A percentile compares a stretch with the other conserved stretches of the same genome.
These are phyloP conservation scores for Metarhizium robertsii DNA, from an alignment of 2,329 filamentous ascomycete species.

Conservation along the genomic window DNA sequence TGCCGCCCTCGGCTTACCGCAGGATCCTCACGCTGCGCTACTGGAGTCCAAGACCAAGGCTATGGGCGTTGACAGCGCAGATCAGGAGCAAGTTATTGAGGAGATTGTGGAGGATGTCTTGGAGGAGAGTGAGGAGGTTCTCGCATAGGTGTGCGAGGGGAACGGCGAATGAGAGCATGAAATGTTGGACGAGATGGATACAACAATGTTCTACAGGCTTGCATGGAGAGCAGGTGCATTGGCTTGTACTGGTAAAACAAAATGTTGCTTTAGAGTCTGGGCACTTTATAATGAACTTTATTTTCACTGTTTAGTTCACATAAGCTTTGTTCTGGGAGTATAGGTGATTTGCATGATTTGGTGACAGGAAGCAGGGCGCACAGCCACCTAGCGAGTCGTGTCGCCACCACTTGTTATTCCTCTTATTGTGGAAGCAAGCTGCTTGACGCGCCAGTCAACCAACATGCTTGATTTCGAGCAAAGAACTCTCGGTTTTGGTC, in stretches of 20 bases:
- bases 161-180: neutral
- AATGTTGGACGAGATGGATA: neutral
- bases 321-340: too few species aligned
- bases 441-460: too few species aligned
- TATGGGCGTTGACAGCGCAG: slow-evolving; percentile 45
- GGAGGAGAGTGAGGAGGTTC: slow-evolving; percentile 76
- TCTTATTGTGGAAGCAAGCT: too few species aligned
- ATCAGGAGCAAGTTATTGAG: slow-evolving; percentile 74
- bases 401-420: neutral
- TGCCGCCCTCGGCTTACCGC: slow-evolving; percentile 54
- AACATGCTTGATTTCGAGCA: too few species aligned
- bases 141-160: slow-evolving; percentile 22
- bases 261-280: slow-evolving; percentile 1
- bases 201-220: slow-evolving; percentile 14
- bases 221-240: slow-evolving; percentile 19
- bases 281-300: slow-evolving; percentile 4
- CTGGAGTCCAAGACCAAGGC: slow-evolving; percentile 45
- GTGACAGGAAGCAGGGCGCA: too few species aligned
- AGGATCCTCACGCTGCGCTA: slow-evolving; percentile 53
- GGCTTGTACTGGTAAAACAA: slow-evolving; percentile 23
- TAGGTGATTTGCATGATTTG: too few species aligned
- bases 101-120: slow-evolving; percentile 78
- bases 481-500: too few species aligned
- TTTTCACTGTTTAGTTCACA: too few species aligned
- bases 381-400: neutral